These are phyloP conservation scores for Leccinum obscurum DNA, from an alignment of 768 basidiomycete genomes.

Conservation along the genomic window DNA sequence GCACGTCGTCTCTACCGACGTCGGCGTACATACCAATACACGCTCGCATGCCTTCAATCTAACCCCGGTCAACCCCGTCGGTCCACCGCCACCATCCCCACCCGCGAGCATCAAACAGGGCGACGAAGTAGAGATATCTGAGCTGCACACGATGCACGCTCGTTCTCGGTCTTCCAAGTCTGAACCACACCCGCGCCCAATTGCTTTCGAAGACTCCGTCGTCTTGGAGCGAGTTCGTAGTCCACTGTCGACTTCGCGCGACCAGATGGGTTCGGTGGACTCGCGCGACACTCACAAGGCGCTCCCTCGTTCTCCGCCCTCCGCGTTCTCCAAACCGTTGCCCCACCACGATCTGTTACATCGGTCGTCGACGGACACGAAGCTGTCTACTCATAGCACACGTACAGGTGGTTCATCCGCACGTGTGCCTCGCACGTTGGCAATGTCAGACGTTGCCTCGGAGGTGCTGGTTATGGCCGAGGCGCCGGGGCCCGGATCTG, in stretches of 20 bases:
- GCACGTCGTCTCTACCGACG: conserved; percentile 31
- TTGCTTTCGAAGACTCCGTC: conserved; percentile 38
- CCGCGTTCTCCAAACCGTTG: conserved; percentile 20
- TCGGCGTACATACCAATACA: conserved; percentile 13
- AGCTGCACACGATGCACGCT: conserved; percentile 32
- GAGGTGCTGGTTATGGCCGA: conserved; percentile 23
- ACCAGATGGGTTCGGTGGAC: conserved; percentile 32
- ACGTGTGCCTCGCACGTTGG: conserved; percentile 19
- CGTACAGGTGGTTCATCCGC: conserved; percentile 22
- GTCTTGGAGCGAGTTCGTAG: conserved; percentile 19
- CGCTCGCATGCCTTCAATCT: neutral
- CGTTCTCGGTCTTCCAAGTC: conserved; percentile 24
- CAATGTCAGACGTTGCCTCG: conserved; percentile 15
- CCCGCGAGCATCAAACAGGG: conserved; percentile 41
- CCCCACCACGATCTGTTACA: conserved; percentile 36
- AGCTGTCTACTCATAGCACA: conserved; percentile 33
- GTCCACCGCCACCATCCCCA: conserved; percentile 61
- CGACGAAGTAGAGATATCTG: conserved; percentile 15
- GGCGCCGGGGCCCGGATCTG: conserved; percentile 15
- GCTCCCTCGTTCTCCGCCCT: conserved; percentile 20
- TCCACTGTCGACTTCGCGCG: conserved; percentile 21
- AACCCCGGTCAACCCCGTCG: conserved; percentile 23
- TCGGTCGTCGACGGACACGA: conserved; percentile 54
- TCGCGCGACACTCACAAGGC: conserved; percentile 26
- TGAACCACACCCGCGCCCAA: conserved; percentile 23